Base-by-base conservation (phyloP, 805 yeast genomes). In the Kurtzmaniella fragi region DNA sequence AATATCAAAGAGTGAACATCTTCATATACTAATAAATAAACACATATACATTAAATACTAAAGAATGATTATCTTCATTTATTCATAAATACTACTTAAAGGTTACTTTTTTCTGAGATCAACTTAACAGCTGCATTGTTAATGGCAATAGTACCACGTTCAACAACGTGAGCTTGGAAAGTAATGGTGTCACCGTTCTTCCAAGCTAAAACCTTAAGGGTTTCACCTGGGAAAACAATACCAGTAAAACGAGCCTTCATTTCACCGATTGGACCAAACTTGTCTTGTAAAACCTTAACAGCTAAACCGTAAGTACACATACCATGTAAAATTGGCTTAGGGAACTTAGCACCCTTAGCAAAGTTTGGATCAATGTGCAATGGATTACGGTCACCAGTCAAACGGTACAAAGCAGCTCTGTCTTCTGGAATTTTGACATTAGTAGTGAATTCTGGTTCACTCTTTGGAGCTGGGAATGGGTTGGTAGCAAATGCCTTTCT, bases 321-420 rank as follows among this genome's bases (percentile, higher is more conserved):
- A 32, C 99, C 99, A 65, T 91, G 99, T 48, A 91, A 74, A 50
- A 91, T 91, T 35, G 99, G 99, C 40, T 70, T 67, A 35, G 79
- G 80, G 61, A 91, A 91, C 44, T 83, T 84, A 35, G 91, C 97
- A 41, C 85, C 85, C 46, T 81, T 77, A 12, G 98, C 97, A 64
- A 90, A 84, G 25, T 61, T 71, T 14, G 98, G 97, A 66, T 91
- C 98, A 57, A 91, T 82, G 68, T 90, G 99, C 52, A 91, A 75
- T 43, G 99, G 99, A 63, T 91, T 91, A 62, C 81, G 82, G 70
- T 91, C 99, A 39, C 96, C 98, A 44, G 91, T 82, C 44, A 91
- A 71, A 60, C 99, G 78, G 70, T 91, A 91, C 40, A 90, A 64
- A 3, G 95, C 87, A 34, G 97, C 97, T 61, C 81, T 88, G 59